Evolutionary conservation across 2,329 filamentous ascomycete species (phyloP), one percentile per base, ranked within the genome.

Genomic region (Periconia sp.): DNA sequence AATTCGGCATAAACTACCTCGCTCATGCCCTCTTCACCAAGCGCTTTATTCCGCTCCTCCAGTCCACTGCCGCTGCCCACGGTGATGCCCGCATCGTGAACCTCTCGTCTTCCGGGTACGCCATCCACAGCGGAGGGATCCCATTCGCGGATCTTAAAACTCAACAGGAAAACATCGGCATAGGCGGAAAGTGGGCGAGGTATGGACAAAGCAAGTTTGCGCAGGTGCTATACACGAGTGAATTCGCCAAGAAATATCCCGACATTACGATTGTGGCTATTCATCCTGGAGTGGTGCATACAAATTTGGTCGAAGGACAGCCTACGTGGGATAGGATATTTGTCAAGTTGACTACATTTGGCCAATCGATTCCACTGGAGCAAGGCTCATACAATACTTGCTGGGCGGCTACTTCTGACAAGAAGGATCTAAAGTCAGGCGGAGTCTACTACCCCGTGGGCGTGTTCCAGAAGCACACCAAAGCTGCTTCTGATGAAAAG

Each of bases 1-100:
- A 77, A 33, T 72, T 76, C 44, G 74, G 68, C 17, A 74, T 68
- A 2, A 78, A 78, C 43, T 71, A 77, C 38, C 48, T 78, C 36
- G 74, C 71, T 3, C 73, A 73, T 42, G 72, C 71, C 8, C 47
- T 77, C 0, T 57, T 78, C 12, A 73, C 67, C 11, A 65, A 65
- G 11, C 58, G 72, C 1, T 56, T 78, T 1, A 54, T 74, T 3
- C 69, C 67, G 2, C 5, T 52, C 11, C 32, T 55, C 31, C 29
- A 34, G 5, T 3, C 16, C 4, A 49, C 51, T 1, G 24, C 45
- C 2, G 60, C 57, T 1, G 54, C 73, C 31, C 48, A 64, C 10
- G 66, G 69, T n/a, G 40, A 30, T 3, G 50, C 50, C 5, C 44
- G 60, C 5, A 48, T 64, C 15, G 50, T 63, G 3, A 53, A 48